A percentile compares a stretch with the other conserved stretches of the same genome.
Conservation (phyloP, 768 basidiomycete genomes). For the Saitozyma sp. region DNA sequence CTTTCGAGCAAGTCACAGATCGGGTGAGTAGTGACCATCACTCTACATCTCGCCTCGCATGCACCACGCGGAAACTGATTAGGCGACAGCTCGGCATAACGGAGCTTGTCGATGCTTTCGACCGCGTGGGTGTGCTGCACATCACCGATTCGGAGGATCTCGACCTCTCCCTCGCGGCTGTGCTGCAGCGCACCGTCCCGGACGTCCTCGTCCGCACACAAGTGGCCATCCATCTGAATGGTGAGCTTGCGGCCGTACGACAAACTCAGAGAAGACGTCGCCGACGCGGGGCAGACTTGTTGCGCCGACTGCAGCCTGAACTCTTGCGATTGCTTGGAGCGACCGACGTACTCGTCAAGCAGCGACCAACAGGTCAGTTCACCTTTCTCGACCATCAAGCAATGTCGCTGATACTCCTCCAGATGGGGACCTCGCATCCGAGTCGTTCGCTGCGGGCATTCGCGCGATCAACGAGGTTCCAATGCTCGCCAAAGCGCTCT, state of each 20-base stretch:
- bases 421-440: conserved; percentile 1
- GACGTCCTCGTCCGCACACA: no score
- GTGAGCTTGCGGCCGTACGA: no score
- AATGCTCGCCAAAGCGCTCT: background rate
- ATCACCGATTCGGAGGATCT: conserved; percentile 32
- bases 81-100: conserved; percentile 20
- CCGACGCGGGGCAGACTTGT: no score
- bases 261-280: no score
- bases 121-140: conserved; percentile 17
- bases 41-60: background rate
- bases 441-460: conserved; percentile 14
- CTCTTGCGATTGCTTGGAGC: no score
- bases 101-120: conserved; percentile 17
- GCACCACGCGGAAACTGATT: background rate
- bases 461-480: conserved; percentile 16
- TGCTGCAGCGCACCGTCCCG: conserved; percentile 15
- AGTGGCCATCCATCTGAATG: no score
- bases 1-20: conserved; percentile 24
- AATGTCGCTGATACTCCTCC: background rate
- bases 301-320: no score
- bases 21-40: conserved; percentile 22
- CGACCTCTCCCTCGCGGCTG: conserved; percentile 22
- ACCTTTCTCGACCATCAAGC: background rate
- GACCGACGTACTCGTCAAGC: conserved; percentile 8
- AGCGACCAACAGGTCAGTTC: conserved; percentile 5